These are phyloP conservation scores for Trichoderma guizhouense DNA, from an alignment of 2,329 filamentous ascomycete genomes.

Conservation along the genomic window DNA sequence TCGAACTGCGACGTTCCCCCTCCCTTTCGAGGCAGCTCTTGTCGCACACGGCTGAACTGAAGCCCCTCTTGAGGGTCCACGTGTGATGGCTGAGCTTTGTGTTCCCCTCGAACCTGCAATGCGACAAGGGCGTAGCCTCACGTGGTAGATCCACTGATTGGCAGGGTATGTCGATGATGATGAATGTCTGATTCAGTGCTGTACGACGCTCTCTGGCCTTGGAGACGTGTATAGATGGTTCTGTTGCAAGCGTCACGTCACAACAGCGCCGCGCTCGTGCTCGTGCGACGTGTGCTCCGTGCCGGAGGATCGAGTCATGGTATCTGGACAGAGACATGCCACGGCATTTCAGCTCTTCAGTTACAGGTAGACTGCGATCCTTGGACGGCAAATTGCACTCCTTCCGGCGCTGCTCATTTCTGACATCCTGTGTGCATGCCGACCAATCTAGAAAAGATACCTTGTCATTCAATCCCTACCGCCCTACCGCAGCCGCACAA, in stretches of 20 bases:
- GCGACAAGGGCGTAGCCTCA: conserved; percentile 21
- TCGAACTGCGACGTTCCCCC: conserved; percentile 13
- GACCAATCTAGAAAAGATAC: background rate
- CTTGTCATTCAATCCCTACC: conserved; percentile 7
- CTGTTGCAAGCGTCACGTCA: background rate
- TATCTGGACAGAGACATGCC: background rate
- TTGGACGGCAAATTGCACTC: background rate
- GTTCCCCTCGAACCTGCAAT: conserved; percentile 18
- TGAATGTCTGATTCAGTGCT: background rate
- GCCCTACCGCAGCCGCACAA: conserved; percentile 2
- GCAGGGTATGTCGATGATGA: conserved; percentile 19
- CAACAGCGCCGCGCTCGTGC: background rate
- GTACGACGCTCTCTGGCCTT: conserved; percentile 1
- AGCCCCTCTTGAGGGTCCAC: conserved; percentile 22
- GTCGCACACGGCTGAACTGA: conserved; percentile 3
- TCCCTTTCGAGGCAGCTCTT: background rate
- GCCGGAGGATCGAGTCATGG: background rate
- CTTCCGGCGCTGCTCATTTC: background rate
- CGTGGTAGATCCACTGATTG: conserved; percentile 24
- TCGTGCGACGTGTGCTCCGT: background rate
- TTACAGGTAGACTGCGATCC: background rate
- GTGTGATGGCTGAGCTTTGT: conserved; percentile 21
- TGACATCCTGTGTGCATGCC: conserved; percentile 4
- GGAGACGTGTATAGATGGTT: background rate
- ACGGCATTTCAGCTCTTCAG: conserved; percentile 7